Conservation (phyloP, 2,329 filamentous ascomycete species). For the Penicillium sp. region DNA sequence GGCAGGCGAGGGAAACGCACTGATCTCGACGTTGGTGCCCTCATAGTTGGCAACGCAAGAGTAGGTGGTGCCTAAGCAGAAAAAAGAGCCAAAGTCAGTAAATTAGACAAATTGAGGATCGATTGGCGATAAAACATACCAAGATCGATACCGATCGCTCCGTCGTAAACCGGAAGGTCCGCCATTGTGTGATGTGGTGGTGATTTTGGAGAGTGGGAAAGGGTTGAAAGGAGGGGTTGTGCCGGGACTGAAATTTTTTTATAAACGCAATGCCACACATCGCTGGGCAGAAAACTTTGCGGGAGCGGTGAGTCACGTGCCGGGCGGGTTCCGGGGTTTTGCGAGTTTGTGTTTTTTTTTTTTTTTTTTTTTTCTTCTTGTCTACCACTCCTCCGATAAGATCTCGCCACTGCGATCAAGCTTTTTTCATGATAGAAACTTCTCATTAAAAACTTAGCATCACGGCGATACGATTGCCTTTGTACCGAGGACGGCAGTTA, state of each 20-base stretch:
- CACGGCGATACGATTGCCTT: not conserved
- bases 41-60: constrained; percentile 99
- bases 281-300: constrained; percentile 34
- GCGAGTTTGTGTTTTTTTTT: not conserved
- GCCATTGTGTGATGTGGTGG: constrained; percentile 34
- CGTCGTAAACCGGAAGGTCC: constrained; percentile 75
- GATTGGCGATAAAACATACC: constrained; percentile 66
- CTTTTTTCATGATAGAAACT: not conserved
- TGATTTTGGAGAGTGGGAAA: constrained; percentile 31
- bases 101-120: not conserved
- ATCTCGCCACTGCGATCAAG: constrained; percentile 2
- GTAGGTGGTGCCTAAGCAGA: constrained; percentile 87
- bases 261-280: constrained; percentile 36
- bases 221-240: constrained; percentile 33
- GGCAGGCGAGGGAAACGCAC: constrained; percentile 55
- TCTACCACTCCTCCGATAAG: not conserved
- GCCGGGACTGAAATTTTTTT: constrained; percentile 36
- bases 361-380: not conserved
- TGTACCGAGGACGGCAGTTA: not conserved
- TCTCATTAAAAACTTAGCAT: not conserved
- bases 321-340: constrained; percentile 7
- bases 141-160: constrained; percentile 99
- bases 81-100: constrained; percentile 28
- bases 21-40: constrained; percentile 99
- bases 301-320: constrained; percentile 35